Base-by-base conservation (phyloP, 1,284 basidiomycete species). In the Leucoagaricus sp. region DNA sequence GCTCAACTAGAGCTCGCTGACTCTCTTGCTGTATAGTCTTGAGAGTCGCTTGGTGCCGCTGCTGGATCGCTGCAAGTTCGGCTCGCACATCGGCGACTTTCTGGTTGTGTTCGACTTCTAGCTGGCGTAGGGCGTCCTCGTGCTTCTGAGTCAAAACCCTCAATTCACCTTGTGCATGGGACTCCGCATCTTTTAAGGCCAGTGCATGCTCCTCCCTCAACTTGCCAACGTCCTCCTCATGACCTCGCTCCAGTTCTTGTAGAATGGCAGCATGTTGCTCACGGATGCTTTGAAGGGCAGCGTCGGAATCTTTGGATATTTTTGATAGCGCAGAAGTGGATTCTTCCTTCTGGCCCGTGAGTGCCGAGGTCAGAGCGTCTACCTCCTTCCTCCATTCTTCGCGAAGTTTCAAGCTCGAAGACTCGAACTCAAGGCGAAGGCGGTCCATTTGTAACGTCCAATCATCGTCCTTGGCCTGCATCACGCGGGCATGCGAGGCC, bases 381-480 rank as follows among this genome's bases (percentile, higher is more conserved):
- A 77, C 71, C 65, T 86, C 83, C 25, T 74, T 70, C 45, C 74
- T 69, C 63, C 76, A 78, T 59, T 83, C 80, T 61, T 80, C 80
- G 64, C 78, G 80, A 17, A 82, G 63, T 63, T 80, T 81, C 29
- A 74, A 65, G 21, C 79, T 50, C 1, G 68, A 53, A n/a, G 75
- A 74, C 58, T 80, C 79, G 54, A 81, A 74, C 54, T 81, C 79
- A 21, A 77, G 65, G 15, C 75, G 75, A 31, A 79, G 67, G 40
- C 76, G 75, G 58, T 80, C 76, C 52, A 77, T 67, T 61, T 77
- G 75, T 8, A 81, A 63, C 26, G 75, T 69, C 59, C 86, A 81
- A 55, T 86, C 84, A 53, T 86, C 84, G 49, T 83, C 82, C 66
- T 83, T 84, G 46, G 77, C 75, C 31, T 78, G 72, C 41, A 88